Conservation (phyloP, 331 rosid genomes). For the Rosa hybrid region DNA sequence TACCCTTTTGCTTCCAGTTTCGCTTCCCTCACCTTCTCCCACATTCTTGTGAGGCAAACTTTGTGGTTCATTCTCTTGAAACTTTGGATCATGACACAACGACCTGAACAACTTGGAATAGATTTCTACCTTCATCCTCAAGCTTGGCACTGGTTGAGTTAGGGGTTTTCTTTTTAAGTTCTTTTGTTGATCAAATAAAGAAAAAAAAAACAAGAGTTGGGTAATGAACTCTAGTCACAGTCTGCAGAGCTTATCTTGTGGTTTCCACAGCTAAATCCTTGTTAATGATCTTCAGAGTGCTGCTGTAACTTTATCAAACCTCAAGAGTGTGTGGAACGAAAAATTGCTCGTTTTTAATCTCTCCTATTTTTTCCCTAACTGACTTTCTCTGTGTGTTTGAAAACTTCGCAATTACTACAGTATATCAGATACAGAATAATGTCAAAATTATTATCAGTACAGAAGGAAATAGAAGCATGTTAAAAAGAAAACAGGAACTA, state of each 20-base stretch:
- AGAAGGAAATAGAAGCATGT: conserved; percentile 1
- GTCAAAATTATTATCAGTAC: not conserved
- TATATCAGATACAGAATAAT: not conserved
- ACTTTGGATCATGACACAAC: not conserved
- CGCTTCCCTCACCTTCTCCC: not conserved
- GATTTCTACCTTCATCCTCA: not conserved
- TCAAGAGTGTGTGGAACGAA: not conserved
- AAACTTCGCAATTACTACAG: not conserved
- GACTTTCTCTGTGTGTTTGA: not conserved
- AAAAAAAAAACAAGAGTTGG: too few species aligned
- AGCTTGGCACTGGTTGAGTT: not conserved
- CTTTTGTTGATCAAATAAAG: not conserved
- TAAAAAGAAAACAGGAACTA: not conserved
- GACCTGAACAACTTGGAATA: not conserved
- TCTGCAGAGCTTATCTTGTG: not conserved
- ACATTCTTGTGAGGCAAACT: not conserved
- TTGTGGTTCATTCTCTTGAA: not conserved
- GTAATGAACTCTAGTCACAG: not conserved
- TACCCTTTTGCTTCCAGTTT: not conserved
- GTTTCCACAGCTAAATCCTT: not conserved
- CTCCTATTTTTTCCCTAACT: not conserved
- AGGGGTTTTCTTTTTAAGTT: not conserved
- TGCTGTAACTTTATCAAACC: too few species aligned
- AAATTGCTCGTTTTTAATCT: not conserved
- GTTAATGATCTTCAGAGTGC: not conserved